Conservation (phyloP, 139 green algal genomes). For the Picochlorum sp. region DNA sequence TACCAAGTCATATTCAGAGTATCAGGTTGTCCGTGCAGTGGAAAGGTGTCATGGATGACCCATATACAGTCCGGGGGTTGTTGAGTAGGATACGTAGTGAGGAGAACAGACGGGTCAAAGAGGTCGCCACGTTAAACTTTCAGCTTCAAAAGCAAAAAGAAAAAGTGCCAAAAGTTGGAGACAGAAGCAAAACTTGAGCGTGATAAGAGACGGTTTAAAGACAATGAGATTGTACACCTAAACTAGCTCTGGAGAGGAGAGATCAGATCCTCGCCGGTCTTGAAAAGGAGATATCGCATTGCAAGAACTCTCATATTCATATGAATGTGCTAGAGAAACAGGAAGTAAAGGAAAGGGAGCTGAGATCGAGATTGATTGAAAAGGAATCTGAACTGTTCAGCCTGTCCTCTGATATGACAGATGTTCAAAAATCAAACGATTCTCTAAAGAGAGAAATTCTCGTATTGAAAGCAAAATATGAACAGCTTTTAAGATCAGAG, state of each 20-base stretch:
- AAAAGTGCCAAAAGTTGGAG: background rate
- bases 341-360: background rate
- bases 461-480: background rate
- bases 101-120: background rate
- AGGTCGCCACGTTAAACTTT: background rate
- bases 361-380: background rate
- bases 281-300: constrained; percentile 12
- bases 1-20: too few relatives aligned
- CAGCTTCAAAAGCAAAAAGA: constrained; percentile 7
- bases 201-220: constrained; percentile 14
- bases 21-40: too few relatives aligned
- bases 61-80: constrained; percentile 1
- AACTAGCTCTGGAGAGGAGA: constrained; percentile 20
- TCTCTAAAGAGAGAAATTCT: background rate
- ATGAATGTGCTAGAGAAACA: background rate
- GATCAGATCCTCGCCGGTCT: constrained; percentile 10
- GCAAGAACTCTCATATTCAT: constrained; percentile 1
- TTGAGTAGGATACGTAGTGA: background rate
- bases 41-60: background rate
- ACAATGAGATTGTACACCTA: constrained; percentile 16
- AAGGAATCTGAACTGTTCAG: background rate
- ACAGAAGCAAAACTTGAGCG: constrained; percentile 1
- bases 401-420: background rate
- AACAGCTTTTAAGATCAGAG: background rate
- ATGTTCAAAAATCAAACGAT: background rate